These are phyloP conservation scores for Staphylotrichum longicolle DNA, from an alignment of 495 filamentous ascomycete species.

Conservation along the genomic window DNA sequence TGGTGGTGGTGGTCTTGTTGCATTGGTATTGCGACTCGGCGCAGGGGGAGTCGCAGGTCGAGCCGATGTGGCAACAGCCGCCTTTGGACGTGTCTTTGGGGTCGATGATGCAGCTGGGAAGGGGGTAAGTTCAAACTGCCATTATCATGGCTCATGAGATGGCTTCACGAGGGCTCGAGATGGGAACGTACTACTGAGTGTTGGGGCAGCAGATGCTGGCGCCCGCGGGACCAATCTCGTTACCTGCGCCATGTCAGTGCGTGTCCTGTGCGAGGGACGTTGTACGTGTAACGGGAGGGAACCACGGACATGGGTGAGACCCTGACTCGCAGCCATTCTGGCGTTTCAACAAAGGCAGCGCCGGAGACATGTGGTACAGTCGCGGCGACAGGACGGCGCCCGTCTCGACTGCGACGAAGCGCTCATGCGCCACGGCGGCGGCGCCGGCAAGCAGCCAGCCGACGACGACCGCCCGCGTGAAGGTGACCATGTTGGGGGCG, in stretches of 20 bases:
- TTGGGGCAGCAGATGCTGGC: slow-evolving; percentile 21
- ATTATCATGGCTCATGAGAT: neutral
- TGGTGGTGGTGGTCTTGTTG: slow-evolving; percentile 16
- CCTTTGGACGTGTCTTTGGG: slow-evolving; percentile 16
- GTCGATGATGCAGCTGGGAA: slow-evolving; percentile 34
- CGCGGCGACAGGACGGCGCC: slow-evolving; percentile 22
- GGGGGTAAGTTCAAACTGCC: neutral
- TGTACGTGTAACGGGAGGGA: neutral
- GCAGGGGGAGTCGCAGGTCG: slow-evolving; percentile 38
- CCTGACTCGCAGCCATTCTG: slow-evolving; percentile 14
- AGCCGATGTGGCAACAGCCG: slow-evolving; percentile 43
- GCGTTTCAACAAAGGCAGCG: slow-evolving; percentile 20
- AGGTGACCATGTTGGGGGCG: slow-evolving; percentile 4
- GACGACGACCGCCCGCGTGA: neutral
- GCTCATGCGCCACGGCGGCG: slow-evolving; percentile 6
- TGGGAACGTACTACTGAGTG: slow-evolving; percentile 20
- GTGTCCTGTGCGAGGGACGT: too few species aligned
- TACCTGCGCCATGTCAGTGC: slow-evolving; percentile 13
- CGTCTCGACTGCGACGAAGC: slow-evolving; percentile 25
- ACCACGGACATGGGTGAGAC: slow-evolving; percentile 22
- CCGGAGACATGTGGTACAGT: slow-evolving; percentile 17
- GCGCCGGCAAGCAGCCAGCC: slow-evolving; percentile 14
- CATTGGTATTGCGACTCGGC: slow-evolving; percentile 22
- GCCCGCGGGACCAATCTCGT: slow-evolving; percentile 21
- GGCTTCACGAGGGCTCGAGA: neutral